Conservation (phyloP, 805 yeast species). For the Millerozyma miso region DNA sequence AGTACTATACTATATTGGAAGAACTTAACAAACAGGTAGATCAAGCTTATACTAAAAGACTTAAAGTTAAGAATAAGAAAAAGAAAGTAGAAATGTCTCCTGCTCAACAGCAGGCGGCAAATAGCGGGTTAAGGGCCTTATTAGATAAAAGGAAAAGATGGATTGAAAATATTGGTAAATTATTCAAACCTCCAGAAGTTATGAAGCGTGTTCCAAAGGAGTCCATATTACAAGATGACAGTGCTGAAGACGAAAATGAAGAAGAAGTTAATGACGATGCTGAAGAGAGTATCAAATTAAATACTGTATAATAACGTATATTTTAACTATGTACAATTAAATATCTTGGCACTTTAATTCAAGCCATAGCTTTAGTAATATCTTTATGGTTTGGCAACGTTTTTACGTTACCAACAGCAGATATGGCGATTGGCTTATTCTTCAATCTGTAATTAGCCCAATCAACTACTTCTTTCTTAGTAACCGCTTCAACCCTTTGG, state of each 20-base stretch:
- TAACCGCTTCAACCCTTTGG: constrained; percentile 69
- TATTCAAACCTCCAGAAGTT: constrained; percentile 61
- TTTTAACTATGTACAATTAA: constrained; percentile 3
- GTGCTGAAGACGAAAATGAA: constrained; percentile 29
- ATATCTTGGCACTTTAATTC: constrained; percentile 5
- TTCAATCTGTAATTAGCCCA: constrained; percentile 85
- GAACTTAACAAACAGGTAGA: constrained; percentile 96
- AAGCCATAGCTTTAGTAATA: constrained; percentile 40
- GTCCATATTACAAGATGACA: constrained; percentile 47
- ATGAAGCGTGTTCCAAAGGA: constrained; percentile 75
- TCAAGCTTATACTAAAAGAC: constrained; percentile 82
- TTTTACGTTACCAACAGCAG: constrained; percentile 82
- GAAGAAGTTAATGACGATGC: constrained; percentile 27
- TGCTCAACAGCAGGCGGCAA: constrained; percentile 64
- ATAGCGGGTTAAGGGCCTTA: constrained; percentile 71
- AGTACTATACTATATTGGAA: constrained; percentile 81
- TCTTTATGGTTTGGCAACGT: constrained; percentile 66
- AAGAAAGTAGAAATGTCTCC: constrained; percentile 33
- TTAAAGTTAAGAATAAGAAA: constrained; percentile 66
- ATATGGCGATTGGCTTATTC: constrained; percentile 78
- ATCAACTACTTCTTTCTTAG: constrained; percentile 70
- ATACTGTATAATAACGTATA: background rate
- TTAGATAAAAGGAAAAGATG: constrained; percentile 85
- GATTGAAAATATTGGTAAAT: constrained; percentile 85
- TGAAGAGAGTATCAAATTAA: constrained; percentile 18